Evolutionary conservation across 371 early-diverging fungal genomes (phyloP).

Genomic region (Mucor velutinosus): DNA sequence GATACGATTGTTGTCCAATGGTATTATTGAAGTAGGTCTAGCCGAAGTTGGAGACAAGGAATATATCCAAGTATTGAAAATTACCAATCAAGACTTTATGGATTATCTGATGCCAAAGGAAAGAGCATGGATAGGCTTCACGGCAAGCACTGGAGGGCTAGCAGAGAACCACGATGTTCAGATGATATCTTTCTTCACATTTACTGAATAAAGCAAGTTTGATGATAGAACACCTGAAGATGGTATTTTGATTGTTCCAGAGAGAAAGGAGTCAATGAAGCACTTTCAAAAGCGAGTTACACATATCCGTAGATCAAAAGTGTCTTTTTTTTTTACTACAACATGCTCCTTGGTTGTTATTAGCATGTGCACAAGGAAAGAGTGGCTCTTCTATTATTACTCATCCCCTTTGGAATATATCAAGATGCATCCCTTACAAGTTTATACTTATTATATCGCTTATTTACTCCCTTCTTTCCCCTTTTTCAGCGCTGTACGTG

Average conservation of each 20-base stretch:
- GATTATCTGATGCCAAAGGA: slow-evolving; percentile 1
- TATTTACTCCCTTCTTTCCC: slow-evolving; percentile 5
- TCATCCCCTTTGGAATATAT: neutral
- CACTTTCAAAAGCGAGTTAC: neutral
- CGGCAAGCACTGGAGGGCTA: slow-evolving; percentile 60
- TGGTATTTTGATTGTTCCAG: neutral
- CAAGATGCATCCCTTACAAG: slow-evolving; percentile 14
- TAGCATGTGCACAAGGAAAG: neutral
- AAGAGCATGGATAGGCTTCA: slow-evolving; percentile 49
- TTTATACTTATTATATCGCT: neutral
- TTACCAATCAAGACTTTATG: slow-evolving; percentile 23
- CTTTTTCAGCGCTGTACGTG: neutral
- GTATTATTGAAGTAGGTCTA: slow-evolving; percentile 20
- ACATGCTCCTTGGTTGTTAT: slow-evolving; percentile 6
- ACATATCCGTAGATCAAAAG: neutral
- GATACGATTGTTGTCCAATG: slow-evolving; percentile 17
- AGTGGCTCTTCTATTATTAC: neutral
- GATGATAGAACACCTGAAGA: neutral
- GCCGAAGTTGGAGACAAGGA: slow-evolving; percentile 16
- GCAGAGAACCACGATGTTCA: slow-evolving; percentile 49
- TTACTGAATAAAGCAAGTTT: neutral
- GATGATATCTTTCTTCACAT: slow-evolving; percentile 8
- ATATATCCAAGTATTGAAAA: slow-evolving; percentile 28
- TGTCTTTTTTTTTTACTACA: neutral
- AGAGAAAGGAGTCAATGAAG: neutral